Evolutionary conservation across 163 green algal species (phyloP), one percentile per base, ranked within the genome.

Genomic region (Prototheca wickerhamii): DNA sequence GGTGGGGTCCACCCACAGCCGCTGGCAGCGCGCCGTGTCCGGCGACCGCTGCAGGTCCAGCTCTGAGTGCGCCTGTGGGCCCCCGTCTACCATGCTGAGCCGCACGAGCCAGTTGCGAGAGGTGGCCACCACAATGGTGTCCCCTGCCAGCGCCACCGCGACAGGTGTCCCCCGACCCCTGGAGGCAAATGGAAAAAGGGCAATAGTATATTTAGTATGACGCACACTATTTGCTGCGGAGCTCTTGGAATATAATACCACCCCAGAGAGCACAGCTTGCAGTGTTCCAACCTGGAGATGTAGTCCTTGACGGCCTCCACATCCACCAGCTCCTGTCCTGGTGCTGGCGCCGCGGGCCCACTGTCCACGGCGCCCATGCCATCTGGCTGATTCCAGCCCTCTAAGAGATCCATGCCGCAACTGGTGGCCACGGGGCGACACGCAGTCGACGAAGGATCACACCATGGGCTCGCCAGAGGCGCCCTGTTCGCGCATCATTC

Each of bases 81-180:
- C n/a, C 20, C 1, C n/a, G 6, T 34, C 34, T 6, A 69, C 61
- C 15, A 80, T 57, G 43, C 87, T 75, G 67, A 93, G 91, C 2
- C 89, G 78, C 34, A 95, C 54, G 29, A 96, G 63, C 49, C 73
- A 92, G 4, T 81, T 86, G 17, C 76, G 56, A 2, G 75, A 80
- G 18, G 89, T 96, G 32, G 81, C 85, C 31, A 96, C 67, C 10
- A 88, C 67, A 2, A 94, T 65, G 12, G 49, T 65, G 28, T 89
- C 80, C 42, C 74, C 80, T 42, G 73, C 77, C 20, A 73, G 79
- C 1, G 84, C 79, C n/a, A 89, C 76, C 18, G 76, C 77, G 2
- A 82, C 74, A 0, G 87, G 73, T 25, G 84, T 63, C 4, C 89
- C 87, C 5, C 83, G 77, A 2, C 87, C 87, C 56, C 86, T 91